Percentiles rank a stretch among this genome's conserved stretches.
Evolutionary conservation across 352 stramenopile genomes (phyloP).

Genomic region (Pythium myriotylum): DNA sequence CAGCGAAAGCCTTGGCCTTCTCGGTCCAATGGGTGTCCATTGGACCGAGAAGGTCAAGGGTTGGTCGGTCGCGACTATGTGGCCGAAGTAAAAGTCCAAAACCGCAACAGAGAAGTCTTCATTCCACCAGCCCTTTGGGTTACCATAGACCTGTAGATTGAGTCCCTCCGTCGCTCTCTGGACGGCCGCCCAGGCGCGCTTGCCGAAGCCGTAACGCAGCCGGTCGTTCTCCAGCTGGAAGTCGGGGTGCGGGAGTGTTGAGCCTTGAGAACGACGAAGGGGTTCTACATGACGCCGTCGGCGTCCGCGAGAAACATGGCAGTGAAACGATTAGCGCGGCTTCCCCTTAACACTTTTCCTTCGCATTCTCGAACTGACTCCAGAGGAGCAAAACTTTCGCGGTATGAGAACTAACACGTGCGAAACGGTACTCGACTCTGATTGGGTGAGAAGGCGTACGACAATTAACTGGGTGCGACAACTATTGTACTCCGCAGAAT

Average conservation of each 20-base stretch:
- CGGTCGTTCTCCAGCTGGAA: slow-evolving; percentile 2
- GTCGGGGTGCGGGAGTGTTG: neutral
- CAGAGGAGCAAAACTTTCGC: too few relatives aligned
- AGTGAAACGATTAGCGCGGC: slow-evolving; percentile 17
- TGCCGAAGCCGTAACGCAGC: slow-evolving; percentile 14
- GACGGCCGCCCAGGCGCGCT: neutral
- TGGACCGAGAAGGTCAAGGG: slow-evolving; percentile 17
- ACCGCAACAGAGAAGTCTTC: slow-evolving; percentile 9
- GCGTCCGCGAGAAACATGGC: slow-evolving; percentile 32
- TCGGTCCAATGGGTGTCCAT: slow-evolving; percentile 14
- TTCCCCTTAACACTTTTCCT: too few relatives aligned
- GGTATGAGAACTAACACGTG: too few relatives aligned
- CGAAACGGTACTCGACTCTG: too few relatives aligned
- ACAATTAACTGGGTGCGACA: too few relatives aligned
- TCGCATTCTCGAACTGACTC: too few relatives aligned
- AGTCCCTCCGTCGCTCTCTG: neutral
- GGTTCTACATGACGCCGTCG: slow-evolving; percentile 16
- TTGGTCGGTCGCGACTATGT: neutral
- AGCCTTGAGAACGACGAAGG: slow-evolving; percentile 13
- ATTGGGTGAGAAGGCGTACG: too few relatives aligned
- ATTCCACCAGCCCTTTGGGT: slow-evolving; percentile 26
- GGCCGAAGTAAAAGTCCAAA: slow-evolving; percentile 13
- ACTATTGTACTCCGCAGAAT: too few relatives aligned
- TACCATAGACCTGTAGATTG: slow-evolving; percentile 6
- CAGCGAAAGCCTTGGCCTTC: neutral